Evolutionary conservation across 164 flowering plant species (phyloP).

Genomic region (Vitis amurensis): DNA sequence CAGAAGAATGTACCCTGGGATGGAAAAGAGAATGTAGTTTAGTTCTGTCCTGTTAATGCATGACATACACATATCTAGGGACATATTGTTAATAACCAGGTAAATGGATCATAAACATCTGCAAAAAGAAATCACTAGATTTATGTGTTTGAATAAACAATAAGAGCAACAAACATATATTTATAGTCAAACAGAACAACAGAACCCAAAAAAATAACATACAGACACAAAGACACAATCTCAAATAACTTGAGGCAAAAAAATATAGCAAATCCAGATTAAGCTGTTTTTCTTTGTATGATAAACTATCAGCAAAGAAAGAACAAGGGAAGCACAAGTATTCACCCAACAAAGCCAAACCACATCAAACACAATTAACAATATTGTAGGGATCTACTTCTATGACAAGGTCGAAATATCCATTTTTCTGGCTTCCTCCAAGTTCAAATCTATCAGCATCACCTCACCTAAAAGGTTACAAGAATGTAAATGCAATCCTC

Average conservation of each 20-base stretch:
- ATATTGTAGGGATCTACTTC: not conserved
- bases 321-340: not conserved
- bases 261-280: too few species aligned
- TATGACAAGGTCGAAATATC: not conserved
- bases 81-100: not conserved
- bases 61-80: not conserved
- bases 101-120: not conserved
- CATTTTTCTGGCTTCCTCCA: not conserved
- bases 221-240: too few species aligned
- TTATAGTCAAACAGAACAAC: not conserved
- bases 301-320: not conserved
- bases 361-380: not conserved
- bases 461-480: not conserved
- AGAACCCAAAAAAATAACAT: too few species aligned
- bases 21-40: slow-evolving; percentile 2
- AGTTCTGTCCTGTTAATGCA: slow-evolving; percentile 1
- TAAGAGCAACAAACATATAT: not conserved
- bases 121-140: not conserved
- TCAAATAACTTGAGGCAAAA: too few species aligned
- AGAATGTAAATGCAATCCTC: not conserved
- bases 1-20: not conserved
- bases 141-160: not conserved
- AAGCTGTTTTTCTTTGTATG: too few species aligned
- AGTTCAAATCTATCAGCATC: not conserved
- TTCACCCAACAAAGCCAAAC: too few species aligned